Percentiles rank a stretch among this genome's conserved stretches.
These are phyloP conservation scores for Pyrus bretschneideri DNA, from an alignment of 306 rosid genomes.

Conservation along the genomic window DNA sequence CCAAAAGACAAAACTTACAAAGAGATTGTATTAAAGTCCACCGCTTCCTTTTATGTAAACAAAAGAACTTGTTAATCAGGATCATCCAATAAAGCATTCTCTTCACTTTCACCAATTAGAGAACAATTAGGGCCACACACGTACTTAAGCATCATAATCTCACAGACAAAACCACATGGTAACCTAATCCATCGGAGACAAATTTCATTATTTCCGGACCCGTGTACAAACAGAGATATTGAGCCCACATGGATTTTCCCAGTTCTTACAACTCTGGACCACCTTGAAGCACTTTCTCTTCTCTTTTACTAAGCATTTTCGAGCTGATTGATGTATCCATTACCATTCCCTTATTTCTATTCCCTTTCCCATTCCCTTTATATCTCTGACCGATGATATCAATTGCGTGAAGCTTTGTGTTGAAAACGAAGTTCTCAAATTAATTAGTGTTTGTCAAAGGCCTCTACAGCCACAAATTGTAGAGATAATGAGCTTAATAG, in stretches of 20 bases:
- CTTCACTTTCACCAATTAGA: not conserved
- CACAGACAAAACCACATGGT: not conserved
- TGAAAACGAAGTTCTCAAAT: constrained; percentile 24
- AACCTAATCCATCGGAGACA: not conserved
- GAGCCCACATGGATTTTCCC: not conserved
- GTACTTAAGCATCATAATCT: not conserved
- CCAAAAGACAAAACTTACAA: not conserved
- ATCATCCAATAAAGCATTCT: not conserved
- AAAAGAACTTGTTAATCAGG: not conserved
- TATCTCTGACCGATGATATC: not conserved
- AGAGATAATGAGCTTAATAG: not conserved
- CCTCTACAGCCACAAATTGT: constrained; percentile 21
- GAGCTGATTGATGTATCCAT: not conserved
- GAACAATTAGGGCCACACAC: not conserved
- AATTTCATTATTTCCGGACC: not conserved
- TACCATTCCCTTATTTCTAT: not conserved
- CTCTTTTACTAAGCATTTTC: not conserved
- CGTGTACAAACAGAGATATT: not conserved
- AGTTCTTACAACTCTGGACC: not conserved
- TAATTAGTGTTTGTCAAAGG: constrained; percentile 2
- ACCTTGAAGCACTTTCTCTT: not conserved
- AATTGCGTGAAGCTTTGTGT: constrained; percentile 49
- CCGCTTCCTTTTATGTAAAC: not conserved
- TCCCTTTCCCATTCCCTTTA: not conserved
- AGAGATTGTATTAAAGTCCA: not conserved